These are phyloP conservation scores for Colletotrichum chrysophilum DNA, from an alignment of 2,329 filamentous ascomycete genomes.

Conservation along the genomic window DNA sequence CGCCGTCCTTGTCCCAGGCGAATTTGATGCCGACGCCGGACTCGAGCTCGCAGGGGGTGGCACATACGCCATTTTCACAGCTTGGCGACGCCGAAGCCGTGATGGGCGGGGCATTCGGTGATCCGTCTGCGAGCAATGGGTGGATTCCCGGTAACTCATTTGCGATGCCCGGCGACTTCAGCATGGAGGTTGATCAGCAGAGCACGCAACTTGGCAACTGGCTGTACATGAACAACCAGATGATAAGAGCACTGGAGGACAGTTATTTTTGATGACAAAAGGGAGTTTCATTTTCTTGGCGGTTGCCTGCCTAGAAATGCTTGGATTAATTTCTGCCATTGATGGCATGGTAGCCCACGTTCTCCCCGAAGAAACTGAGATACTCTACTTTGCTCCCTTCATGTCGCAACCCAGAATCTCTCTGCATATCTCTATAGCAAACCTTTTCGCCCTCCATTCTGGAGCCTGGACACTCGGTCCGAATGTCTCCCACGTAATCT, in stretches of 20 bases:
- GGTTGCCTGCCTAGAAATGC: accelerated
- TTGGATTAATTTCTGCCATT: background rate
- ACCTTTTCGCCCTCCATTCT: background rate
- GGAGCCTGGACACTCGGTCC: background rate
- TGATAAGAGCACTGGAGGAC: conserved; percentile 24
- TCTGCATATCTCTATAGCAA: background rate
- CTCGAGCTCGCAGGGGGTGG: background rate
- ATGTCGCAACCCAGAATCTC: background rate
- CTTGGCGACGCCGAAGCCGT: background rate
- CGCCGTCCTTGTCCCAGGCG: background rate
- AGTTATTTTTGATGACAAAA: background rate
- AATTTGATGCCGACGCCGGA: background rate
- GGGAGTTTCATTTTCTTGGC: background rate
- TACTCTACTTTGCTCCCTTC: background rate
- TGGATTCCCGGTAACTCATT: background rate
- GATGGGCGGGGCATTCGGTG: background rate
- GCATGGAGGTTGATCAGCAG: conserved; percentile 21
- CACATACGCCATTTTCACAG: background rate
- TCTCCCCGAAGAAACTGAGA: accelerated
- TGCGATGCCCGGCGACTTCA: background rate
- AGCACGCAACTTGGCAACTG: conserved; percentile 21
- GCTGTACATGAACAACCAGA: conserved; percentile 23
- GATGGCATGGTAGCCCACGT: accelerated
- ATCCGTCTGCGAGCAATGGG: background rate
- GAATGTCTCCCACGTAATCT: background rate